These are phyloP conservation scores for Boletus vinaceobasis DNA, from an alignment of 768 basidiomycete genomes.

Conservation along the genomic window DNA sequence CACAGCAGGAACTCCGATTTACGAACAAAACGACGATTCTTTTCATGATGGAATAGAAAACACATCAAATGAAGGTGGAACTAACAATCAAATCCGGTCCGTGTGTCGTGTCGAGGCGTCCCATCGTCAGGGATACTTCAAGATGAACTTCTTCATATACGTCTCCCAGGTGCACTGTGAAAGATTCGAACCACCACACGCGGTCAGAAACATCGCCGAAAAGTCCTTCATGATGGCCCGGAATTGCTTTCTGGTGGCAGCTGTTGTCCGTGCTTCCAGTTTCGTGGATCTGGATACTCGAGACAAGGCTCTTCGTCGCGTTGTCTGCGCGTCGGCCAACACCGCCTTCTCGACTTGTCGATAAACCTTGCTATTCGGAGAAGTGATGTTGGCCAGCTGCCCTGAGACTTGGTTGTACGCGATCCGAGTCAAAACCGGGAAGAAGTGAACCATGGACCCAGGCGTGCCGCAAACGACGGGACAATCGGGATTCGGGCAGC, in stretches of 20 bases:
- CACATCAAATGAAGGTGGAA: constrained; percentile 1
- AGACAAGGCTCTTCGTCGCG: constrained; percentile 6
- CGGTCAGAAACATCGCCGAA: constrained; percentile 29
- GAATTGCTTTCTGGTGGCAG: constrained; percentile 23
- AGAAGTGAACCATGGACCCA: constrained; percentile 76
- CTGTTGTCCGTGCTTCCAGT: constrained; percentile 20
- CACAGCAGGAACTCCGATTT: constrained; percentile 5
- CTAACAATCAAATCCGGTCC: constrained; percentile 1
- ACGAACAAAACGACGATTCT: constrained; percentile 19
- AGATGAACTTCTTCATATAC: constrained; percentile 58
- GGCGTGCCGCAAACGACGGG: constrained; percentile 78
- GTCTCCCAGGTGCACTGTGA: constrained; percentile 58
- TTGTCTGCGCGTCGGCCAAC: constrained; percentile 32
- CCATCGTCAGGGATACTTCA: constrained; percentile 53
- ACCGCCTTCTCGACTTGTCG: constrained; percentile 41
- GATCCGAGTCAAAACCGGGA: constrained; percentile 44
- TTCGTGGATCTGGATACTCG: constrained; percentile 6
- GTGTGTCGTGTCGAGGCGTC: not conserved
- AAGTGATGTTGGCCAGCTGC: constrained; percentile 34
- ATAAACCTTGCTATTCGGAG: constrained; percentile 41
- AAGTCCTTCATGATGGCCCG: constrained; percentile 34
- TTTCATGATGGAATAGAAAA: constrained; percentile 4
- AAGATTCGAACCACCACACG: constrained; percentile 48
- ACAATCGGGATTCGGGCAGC: constrained; percentile 79
- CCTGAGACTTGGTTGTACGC: constrained; percentile 43